Percentiles rank a stretch among this genome's conserved stretches.
These are phyloP conservation scores for Myxozyma vanderwaltii DNA, from an alignment of 805 yeast genomes.

Conservation along the genomic window DNA sequence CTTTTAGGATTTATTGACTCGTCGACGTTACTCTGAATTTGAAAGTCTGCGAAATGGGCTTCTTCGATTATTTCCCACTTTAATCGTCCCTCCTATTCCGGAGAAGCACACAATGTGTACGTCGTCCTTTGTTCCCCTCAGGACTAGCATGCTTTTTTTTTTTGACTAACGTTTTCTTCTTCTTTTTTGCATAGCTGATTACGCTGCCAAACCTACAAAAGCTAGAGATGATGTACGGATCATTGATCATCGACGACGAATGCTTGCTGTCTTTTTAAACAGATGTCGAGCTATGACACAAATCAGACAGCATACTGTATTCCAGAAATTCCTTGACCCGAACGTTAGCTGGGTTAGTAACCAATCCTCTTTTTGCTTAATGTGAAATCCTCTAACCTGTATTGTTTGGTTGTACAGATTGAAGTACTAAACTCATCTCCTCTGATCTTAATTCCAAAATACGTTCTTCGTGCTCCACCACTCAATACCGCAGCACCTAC, in stretches of 20 bases:
- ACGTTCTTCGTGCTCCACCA: constrained; percentile 63
- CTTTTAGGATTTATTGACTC: constrained; percentile 51
- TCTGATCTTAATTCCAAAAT: constrained; percentile 54
- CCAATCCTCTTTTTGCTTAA: neutral
- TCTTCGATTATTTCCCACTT: constrained; percentile 72
- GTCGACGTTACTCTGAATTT: constrained; percentile 90
- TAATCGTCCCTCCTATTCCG: constrained; percentile 92
- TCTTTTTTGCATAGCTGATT: constrained; percentile 41
- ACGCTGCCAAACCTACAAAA: constrained; percentile 50
- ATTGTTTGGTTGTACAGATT: constrained; percentile 35
- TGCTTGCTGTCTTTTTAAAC: constrained; percentile 75
- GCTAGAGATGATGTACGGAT: constrained; percentile 48
- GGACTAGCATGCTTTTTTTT: neutral
- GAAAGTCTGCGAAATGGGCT: constrained; percentile 72
- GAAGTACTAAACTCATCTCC: constrained; percentile 68
- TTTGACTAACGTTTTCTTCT: too few relatives aligned
- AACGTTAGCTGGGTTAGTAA: constrained; percentile 66
- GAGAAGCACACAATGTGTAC: constrained; percentile 65
- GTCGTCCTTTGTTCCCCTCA: constrained; percentile 5
- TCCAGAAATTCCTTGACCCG: constrained; percentile 81
- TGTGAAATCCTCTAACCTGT: neutral
- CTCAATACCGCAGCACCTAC: constrained; percentile 58
- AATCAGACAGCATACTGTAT: constrained; percentile 61
- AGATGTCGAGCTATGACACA: constrained; percentile 64
- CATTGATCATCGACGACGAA: constrained; percentile 71